These are phyloP conservation scores for Diaporthe citri DNA, from an alignment of 2,329 filamentous ascomycete species.

Conservation along the genomic window DNA sequence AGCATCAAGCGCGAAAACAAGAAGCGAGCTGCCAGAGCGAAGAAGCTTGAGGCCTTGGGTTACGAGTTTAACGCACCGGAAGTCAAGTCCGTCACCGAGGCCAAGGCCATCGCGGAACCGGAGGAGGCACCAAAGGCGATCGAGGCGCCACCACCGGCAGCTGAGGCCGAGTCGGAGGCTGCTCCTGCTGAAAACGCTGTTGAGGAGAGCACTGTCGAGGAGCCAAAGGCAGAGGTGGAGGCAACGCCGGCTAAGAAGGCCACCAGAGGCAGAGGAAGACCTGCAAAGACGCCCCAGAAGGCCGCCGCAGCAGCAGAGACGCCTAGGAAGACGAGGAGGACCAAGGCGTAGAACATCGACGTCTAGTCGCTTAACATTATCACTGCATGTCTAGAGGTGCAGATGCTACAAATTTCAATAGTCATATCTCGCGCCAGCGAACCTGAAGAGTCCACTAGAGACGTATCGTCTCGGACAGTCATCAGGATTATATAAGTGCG, in stretches of 20 bases:
- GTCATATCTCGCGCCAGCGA: constrained; percentile 37
- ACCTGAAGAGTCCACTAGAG: constrained; percentile 43
- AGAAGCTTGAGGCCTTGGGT: constrained; percentile 82
- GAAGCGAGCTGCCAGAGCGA: constrained; percentile 75
- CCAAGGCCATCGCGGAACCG: constrained; percentile 50
- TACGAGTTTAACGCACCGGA: constrained; percentile 85
- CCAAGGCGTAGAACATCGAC: constrained; percentile 49
- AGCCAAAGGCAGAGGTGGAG: constrained; percentile 47
- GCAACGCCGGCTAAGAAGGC: constrained; percentile 43
- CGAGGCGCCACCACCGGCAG: constrained; percentile 48
- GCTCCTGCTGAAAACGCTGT: constrained; percentile 51
- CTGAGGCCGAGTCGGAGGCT: constrained; percentile 44
- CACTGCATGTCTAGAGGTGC: constrained; percentile 14
- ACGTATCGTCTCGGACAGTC: constrained; percentile 39
- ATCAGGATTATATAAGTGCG: constrained; percentile 41
- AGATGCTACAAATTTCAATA: constrained; percentile 40
- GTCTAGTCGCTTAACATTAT: neutral
- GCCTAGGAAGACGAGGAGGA: constrained; percentile 50
- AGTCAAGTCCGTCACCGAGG: constrained; percentile 67
- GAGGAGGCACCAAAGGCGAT: constrained; percentile 52
- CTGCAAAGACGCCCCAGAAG: constrained; percentile 41
- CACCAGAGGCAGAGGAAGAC: constrained; percentile 34
- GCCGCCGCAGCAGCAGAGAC: constrained; percentile 47
- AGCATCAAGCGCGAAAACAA: constrained; percentile 80
- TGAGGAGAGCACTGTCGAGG: constrained; percentile 50